Percentiles rank a stretch among this genome's conserved stretches.
These are phyloP conservation scores for Podospora comata DNA, from an alignment of 495 filamentous ascomycete species.

Conservation along the genomic window DNA sequence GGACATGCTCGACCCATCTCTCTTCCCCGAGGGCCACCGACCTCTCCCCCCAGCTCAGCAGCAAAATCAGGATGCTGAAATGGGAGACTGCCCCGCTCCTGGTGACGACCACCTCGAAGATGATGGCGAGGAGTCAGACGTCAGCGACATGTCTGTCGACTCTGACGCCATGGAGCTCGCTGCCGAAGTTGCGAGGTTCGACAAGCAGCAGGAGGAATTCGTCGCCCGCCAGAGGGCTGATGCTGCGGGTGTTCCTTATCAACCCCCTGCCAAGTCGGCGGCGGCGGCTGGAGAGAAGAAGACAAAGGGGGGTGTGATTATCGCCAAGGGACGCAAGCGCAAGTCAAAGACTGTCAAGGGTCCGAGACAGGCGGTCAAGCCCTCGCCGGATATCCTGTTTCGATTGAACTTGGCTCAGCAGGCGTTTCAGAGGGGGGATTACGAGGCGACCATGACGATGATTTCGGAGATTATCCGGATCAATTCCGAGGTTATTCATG, in stretches of 20 bases:
- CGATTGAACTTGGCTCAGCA: constrained; percentile 66
- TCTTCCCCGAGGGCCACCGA: constrained; percentile 8
- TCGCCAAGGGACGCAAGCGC: constrained; percentile 18
- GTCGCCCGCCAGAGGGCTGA: constrained; percentile 31
- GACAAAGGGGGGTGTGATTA: neutral
- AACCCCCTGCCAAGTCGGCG: neutral
- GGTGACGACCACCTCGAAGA: constrained; percentile 11
- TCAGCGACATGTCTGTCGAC: constrained; percentile 36
- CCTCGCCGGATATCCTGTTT: constrained; percentile 69
- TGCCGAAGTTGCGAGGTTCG: constrained; percentile 35
- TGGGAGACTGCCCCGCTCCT: constrained; percentile 14
- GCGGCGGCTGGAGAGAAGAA: constrained; percentile 1
- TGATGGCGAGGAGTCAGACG: constrained; percentile 19
- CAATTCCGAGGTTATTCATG: constrained; percentile 79
- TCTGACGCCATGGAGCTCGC: constrained; percentile 40
- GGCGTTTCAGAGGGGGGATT: constrained; percentile 64
- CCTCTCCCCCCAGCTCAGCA: constrained; percentile 1
- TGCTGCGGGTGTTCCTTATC: constrained; percentile 16
- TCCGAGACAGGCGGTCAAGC: constrained; percentile 68
- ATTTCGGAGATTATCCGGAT: constrained; percentile 68
- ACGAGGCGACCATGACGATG: constrained; percentile 59
- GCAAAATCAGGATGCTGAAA: constrained; percentile 7
- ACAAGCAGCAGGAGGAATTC: constrained; percentile 35
- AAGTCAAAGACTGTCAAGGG: constrained; percentile 45
- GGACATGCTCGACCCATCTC: constrained; percentile 19